Evolutionary conservation across 768 basidiomycete species (phyloP), one percentile per base, ranked within the genome.

Genomic region (Calocybe cyanea): DNA sequence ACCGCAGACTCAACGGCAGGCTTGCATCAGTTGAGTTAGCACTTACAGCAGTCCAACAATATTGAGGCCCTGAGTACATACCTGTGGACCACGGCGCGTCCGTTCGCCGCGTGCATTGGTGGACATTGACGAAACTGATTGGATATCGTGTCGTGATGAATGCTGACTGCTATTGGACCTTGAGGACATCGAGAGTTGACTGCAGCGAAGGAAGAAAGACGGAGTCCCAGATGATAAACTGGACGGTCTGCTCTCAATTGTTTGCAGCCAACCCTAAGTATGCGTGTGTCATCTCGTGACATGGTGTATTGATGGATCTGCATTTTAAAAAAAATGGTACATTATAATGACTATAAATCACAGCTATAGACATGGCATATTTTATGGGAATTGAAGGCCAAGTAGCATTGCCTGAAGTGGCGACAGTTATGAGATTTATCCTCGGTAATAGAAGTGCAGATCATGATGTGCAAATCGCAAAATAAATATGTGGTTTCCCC

Each of bases 1-100:
- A 96, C 93, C 17, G 89, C 84, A 28, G 90, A 86, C 63, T 96
- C 94, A 46, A 94, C 88, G 2, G 83, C 82, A 46, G 85, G 87
- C 82, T 87, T 46, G 14, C 42, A 30, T 46, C 40, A 46, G 20
- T 7, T 35, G 35, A 35, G 35, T 56, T 39, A 46, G 39, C 33
- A 35, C 39, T 37, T 49, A 42, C 28, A 24, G 38, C 19, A 19
- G 33, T 32, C 38, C 46, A 43, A n/a, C 41, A 48, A 21, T 13
- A 7, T 35, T 28, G 11, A 24, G 30, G 33, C 30, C 21, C 25
- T 20, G 15, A 20, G 30, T 18, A 43, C 67, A 57, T 56, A 73
- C 72, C 60, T 64, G 59, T 46, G 63, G 61, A 42, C 64, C 55
- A 37, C 70, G 63, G 49, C 70, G 69, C 45, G 66, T 64, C 44